A percentile compares a stretch with the other conserved stretches of the same genome.
Evolutionary conservation across 768 basidiomycete species (phyloP).

Genomic region (Ramaria sp.): DNA sequence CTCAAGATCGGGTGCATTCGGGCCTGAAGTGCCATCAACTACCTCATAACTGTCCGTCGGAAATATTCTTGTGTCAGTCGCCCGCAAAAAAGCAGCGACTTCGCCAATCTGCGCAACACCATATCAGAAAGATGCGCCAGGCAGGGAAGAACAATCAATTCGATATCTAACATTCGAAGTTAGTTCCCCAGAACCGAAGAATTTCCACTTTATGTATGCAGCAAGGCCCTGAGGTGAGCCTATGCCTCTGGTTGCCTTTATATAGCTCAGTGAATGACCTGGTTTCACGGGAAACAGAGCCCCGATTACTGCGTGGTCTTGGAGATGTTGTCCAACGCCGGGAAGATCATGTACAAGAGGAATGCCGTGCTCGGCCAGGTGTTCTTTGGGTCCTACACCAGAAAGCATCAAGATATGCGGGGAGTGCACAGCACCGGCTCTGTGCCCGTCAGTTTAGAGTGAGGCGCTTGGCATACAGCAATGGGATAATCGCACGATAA

Average conservation of each 20-base stretch:
- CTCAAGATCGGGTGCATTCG: conserved; percentile 26
- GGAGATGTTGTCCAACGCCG: conserved; percentile 17
- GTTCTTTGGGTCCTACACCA: conserved; percentile 15
- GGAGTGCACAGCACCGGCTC: conserved; percentile 53
- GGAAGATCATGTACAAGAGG: conserved; percentile 14
- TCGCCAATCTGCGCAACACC: conserved; percentile 16
- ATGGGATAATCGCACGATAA: conserved; percentile 31
- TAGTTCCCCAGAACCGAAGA: conserved; percentile 7
- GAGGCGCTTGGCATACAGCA: not conserved
- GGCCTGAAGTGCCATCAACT: conserved; percentile 24
- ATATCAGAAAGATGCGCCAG: conserved; percentile 9
- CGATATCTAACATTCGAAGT: conserved; percentile 3
- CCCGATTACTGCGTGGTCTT: conserved; percentile 13
- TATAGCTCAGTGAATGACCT: not conserved
- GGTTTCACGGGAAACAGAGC: conserved; percentile 17
- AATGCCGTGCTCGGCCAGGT: conserved; percentile 11
- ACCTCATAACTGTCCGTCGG: conserved; percentile 17
- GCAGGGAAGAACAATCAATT: not conserved
- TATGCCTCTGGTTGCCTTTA: not conserved
- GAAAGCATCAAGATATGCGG: conserved; percentile 67
- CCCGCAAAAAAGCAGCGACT: conserved; percentile 22
- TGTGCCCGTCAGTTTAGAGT: conserved; percentile 14
- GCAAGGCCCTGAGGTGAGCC: not conserved
- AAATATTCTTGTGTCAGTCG: conserved; percentile 23
- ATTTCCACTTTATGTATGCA: not conserved